Evolutionary conservation across 768 basidiomycete genomes (phyloP).

Genomic region (Boletus pseudopeckii): DNA sequence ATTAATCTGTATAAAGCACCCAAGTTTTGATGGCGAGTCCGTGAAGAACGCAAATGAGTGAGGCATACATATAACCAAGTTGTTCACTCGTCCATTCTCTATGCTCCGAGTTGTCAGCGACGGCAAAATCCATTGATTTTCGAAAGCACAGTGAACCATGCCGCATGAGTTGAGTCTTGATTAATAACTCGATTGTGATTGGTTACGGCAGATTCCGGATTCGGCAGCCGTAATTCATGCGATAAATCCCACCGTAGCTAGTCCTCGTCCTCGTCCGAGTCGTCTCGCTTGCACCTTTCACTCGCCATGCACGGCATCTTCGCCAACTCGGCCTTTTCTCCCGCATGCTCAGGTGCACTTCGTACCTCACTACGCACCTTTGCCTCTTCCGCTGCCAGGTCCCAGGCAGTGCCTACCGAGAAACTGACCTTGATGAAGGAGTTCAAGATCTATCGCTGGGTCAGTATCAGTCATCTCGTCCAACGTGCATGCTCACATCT

Average conservation of each 20-base stretch:
- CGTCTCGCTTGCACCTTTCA: not conserved
- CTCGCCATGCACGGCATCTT: slow-evolving; percentile 15
- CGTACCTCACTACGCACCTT: slow-evolving; percentile 30
- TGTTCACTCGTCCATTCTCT: no score
- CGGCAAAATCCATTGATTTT: no score
- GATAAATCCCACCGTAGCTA: not conserved
- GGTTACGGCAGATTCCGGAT: slow-evolving; percentile 20
- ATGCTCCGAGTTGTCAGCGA: no score
- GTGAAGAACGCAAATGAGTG: no score
- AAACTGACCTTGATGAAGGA: slow-evolving; percentile 81
- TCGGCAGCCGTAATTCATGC: slow-evolving; percentile 17
- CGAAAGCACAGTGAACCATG: no score
- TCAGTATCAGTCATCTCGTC: slow-evolving; percentile 23
- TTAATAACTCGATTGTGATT: slow-evolving; percentile 13
- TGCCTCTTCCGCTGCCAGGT: slow-evolving; percentile 24
- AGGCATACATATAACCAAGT: no score
- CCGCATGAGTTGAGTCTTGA: no score
- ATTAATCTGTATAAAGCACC: no score
- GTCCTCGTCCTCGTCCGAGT: not conserved
- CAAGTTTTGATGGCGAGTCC: no score
- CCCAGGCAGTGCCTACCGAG: slow-evolving; percentile 48
- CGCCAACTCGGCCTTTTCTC: not conserved
- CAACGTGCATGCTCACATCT: not conserved
- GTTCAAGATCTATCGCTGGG: slow-evolving; percentile 99
- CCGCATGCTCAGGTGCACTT: slow-evolving; percentile 4